A percentile compares a stretch with the other conserved stretches of the same genome.
These are phyloP conservation scores for Cyanidiococcus yangmingshanensis DNA, from an alignment of 23 red algal species.

Conservation along the genomic window DNA sequence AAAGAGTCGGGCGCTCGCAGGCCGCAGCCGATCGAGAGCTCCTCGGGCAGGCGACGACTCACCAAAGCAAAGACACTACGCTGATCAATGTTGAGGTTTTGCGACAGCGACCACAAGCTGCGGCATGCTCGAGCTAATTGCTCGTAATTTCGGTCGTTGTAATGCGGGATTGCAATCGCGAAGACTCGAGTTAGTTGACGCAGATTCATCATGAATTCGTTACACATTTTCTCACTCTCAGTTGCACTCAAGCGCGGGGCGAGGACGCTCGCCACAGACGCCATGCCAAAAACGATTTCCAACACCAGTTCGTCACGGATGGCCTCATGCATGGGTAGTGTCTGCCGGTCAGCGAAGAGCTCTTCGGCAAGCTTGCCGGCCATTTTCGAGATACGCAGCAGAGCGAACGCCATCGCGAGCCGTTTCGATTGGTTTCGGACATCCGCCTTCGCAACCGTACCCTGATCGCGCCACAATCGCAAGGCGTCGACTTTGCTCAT, in stretches of 20 bases:
- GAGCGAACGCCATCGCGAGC: background rate
- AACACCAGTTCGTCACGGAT: background rate
- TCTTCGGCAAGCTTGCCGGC: background rate
- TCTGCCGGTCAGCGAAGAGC: background rate
- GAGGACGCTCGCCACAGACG: background rate
- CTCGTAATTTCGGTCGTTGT: background rate
- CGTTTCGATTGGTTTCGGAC: background rate
- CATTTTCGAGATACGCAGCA: background rate
- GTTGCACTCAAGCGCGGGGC: background rate
- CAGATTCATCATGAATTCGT: background rate
- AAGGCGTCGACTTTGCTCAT: background rate
- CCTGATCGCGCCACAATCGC: background rate
- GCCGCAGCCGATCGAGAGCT: slow-evolving; percentile 5
- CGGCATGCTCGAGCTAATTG: background rate
- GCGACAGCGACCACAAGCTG: background rate
- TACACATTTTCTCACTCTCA: background rate
- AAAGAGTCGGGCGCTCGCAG: background rate
- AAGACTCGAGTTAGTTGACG: background rate
- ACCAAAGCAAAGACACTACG: background rate
- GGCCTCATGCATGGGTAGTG: background rate
- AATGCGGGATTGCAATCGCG: background rate
- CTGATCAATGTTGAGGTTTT: background rate
- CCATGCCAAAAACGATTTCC: background rate
- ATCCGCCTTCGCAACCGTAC: background rate
- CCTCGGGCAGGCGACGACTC: background rate